Conservation (phyloP, 257 asterid genomes). For the Perilla frutescens region DNA sequence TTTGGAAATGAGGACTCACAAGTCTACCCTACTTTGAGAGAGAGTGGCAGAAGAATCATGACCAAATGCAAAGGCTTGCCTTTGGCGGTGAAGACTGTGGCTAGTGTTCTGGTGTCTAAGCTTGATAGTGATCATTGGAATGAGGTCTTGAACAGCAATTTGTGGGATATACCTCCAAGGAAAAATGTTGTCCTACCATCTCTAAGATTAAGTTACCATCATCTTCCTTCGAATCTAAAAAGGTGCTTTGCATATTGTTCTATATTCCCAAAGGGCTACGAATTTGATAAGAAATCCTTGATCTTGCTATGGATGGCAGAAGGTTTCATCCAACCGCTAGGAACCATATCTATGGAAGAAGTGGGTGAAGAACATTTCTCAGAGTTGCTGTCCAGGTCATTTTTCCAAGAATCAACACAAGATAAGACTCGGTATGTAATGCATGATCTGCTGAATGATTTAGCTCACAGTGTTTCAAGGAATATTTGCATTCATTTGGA, state of each 20-base stretch:
- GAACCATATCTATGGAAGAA: conserved; percentile 41
- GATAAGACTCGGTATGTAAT: conserved; percentile 44
- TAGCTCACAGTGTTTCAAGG: conserved; percentile 56
- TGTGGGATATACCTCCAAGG: conserved; percentile 53
- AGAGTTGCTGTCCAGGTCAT: conserved; percentile 52
- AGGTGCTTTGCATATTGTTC: conserved; percentile 60
- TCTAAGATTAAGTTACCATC: conserved; percentile 54
- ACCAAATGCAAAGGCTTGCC: conserved; percentile 59
- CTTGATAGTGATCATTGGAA: conserved; percentile 45
- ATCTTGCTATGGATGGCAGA: conserved; percentile 65
- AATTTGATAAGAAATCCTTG: conserved; percentile 46
- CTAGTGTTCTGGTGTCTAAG: conserved; percentile 49
- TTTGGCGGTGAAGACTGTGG: conserved; percentile 56
- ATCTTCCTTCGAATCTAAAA: conserved; percentile 52
- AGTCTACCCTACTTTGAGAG: conserved; percentile 32
- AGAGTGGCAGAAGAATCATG: conserved; percentile 48
- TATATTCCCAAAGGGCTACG: conserved; percentile 60
- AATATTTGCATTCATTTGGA: conserved; percentile 43
- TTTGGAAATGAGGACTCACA: conserved; percentile 39
- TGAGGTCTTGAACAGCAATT: conserved; percentile 45
- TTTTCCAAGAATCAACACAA: conserved; percentile 47
- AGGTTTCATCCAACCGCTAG: conserved; percentile 48
- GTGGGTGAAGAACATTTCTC: conserved; percentile 48
- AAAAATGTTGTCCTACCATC: conserved; percentile 48
- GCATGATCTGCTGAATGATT: conserved; percentile 54